Evolutionary conservation across 148 eudicot species (phyloP), one percentile per base, ranked within the genome.

Genomic region (Amaranthus palmeri): DNA sequence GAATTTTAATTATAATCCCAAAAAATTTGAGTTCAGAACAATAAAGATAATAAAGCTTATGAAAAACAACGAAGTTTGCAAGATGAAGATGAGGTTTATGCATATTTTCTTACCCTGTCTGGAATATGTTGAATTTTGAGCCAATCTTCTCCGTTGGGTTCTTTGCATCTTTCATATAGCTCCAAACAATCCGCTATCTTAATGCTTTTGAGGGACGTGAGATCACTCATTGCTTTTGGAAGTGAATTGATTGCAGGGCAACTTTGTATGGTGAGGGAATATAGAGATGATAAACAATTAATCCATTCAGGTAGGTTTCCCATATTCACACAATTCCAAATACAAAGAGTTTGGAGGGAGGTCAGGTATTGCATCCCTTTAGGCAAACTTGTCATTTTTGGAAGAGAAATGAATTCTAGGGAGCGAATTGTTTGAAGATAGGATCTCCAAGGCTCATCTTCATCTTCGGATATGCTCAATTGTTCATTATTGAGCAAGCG

Each of bases 261-360:
- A 10, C 9, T 0, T 5, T 0, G 0, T 3, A 77, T 49, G 7
- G 6, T 10, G n/a, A 77, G 54, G 15, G 67, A 56, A 1, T 52
- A 57, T 42, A 77, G 76, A 48, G 75, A 71, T 10, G 51, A 51
- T 36, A 77, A 67, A 52, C 18, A 10, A 10, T 49, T 72, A 6
- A 71, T 77, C 80, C 76, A 77, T 36, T 52, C 72, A 0, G 80
- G 75, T 6, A 77, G 36, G 2, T 8, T 59, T 61, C 36, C 48
- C 50, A 76, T 45, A 0, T 25, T 9, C 13, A 12, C 6, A 56
- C 70, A 25, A 3, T 1, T 0, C 1, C 3, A 5, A 46, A 76
- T 63, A 0, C 25, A 11, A n/a, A 77, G 66, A 40, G 54, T 45
- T 11, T 51, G 54, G 48, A 78, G 76, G 64, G 72, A 6, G 57